Evolutionary conservation across 2,329 filamentous ascomycete species (phyloP).

Genomic region (Chaetomium globosum): DNA sequence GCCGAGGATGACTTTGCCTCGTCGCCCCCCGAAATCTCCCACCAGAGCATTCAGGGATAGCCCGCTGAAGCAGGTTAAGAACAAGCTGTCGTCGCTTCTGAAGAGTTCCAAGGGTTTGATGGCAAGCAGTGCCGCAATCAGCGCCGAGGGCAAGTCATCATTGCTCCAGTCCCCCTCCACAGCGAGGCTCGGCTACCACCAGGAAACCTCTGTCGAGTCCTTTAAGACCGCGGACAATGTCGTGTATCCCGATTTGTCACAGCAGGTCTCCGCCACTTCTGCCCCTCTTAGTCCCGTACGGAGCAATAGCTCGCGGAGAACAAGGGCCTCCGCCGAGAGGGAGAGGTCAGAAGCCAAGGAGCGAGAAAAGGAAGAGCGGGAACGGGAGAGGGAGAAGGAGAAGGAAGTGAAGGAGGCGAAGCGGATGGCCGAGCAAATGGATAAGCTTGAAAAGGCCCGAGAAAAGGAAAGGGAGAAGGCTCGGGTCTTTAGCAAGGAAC

Average conservation of each 20-base stretch:
- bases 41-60: conserved; percentile 66
- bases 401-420: conserved; percentile 64
- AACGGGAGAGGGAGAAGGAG: conserved; percentile 45
- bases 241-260: conserved; percentile 52
- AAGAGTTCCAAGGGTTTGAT: conserved; percentile 85
- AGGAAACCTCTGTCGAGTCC: conserved; percentile 54
- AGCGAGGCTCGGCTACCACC: conserved; percentile 49
- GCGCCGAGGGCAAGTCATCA: conserved; percentile 61
- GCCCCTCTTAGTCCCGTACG: conserved; percentile 50
- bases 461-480: conserved; percentile 40
- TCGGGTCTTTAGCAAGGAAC: conserved; percentile 33
- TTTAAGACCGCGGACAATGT: conserved; percentile 45
- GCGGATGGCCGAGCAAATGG: conserved; percentile 63
- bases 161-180: conserved; percentile 59
- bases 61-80: conserved; percentile 88
- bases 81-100: conserved; percentile 86
- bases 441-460: conserved; percentile 71
- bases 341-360: conserved; percentile 65
- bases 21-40: conserved; percentile 60
- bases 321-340: conserved; percentile 62
- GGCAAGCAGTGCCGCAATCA: conserved; percentile 70
- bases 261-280: conserved; percentile 41
- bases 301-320: conserved; percentile 49
- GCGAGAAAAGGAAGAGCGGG: conserved; percentile 60
- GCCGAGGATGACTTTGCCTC: conserved; percentile 47